A percentile compares a stretch with the other conserved stretches of the same genome.
Conservation (phyloP, 768 basidiomycete genomes). For the Lactifluus piperatus region DNA sequence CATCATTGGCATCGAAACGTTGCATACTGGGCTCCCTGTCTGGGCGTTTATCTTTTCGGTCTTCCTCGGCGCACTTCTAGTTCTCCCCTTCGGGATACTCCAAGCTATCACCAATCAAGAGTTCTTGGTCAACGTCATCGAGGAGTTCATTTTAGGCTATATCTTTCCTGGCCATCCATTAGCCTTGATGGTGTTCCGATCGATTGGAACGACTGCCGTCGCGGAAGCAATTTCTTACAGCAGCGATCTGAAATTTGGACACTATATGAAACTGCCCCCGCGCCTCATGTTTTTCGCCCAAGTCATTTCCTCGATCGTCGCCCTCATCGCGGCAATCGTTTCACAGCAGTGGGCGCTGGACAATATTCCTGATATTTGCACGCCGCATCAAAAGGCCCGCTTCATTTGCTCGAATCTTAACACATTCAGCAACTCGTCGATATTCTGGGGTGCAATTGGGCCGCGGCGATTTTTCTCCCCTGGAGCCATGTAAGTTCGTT, state of each 20-base stretch:
- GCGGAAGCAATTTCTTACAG: conserved; percentile 59
- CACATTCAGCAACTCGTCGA: conserved; percentile 60
- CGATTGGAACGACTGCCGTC: conserved; percentile 47
- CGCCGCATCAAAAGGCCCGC: conserved; percentile 44
- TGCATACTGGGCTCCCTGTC: too few species aligned
- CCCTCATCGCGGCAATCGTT: conserved; percentile 46
- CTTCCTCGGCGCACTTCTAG: conserved; percentile 44
- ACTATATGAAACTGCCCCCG: conserved; percentile 88
- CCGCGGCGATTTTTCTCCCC: conserved; percentile 55
- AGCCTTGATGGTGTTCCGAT: conserved; percentile 78
- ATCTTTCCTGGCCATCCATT: conserved; percentile 73
- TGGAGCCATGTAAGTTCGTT: conserved; percentile 38
- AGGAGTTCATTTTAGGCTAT: conserved; percentile 73
- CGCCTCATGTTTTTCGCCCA: conserved; percentile 69
- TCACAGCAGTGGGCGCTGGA: conserved; percentile 68
- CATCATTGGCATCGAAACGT: too few species aligned
- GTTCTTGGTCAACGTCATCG: conserved; percentile 57
- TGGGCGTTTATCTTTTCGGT: conserved; percentile 49
- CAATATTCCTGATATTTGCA: conserved; percentile 68
- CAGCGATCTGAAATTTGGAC: conserved; percentile 75
- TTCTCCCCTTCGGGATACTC: conserved; percentile 71
- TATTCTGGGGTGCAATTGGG: conserved; percentile 80
- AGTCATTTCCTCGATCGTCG: conserved; percentile 48
- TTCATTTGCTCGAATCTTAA: conserved; percentile 66
- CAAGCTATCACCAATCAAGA: conserved; percentile 88